These are phyloP conservation scores for Plicaturopsis crispa DNA, from an alignment of 768 basidiomycete genomes.

Conservation along the genomic window DNA sequence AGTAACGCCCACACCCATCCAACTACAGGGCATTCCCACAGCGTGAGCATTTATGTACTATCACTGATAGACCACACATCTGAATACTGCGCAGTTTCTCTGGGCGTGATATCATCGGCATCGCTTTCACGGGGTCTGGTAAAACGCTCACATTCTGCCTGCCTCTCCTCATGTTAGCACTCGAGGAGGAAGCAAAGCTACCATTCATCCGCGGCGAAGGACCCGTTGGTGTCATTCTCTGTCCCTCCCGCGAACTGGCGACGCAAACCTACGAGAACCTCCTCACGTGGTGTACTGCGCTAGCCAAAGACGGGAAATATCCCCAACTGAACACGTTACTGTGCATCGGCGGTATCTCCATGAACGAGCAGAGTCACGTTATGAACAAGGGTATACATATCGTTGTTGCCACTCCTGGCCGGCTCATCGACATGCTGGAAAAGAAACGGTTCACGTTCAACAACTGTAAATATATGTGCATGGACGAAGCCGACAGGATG, in stretches of 20 bases:
- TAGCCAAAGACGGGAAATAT: slow-evolving; percentile 75
- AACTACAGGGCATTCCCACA: slow-evolving; percentile 92
- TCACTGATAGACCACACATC: neutral
- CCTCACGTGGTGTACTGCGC: slow-evolving; percentile 73
- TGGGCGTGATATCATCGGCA: slow-evolving; percentile 96
- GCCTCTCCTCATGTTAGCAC: slow-evolving; percentile 93
- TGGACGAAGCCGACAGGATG: slow-evolving; percentile 99
- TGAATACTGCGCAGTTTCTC: slow-evolving; percentile 69
- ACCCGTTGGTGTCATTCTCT: slow-evolving; percentile 92
- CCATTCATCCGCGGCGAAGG: slow-evolving; percentile 93
- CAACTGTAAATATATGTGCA: slow-evolving; percentile 92
- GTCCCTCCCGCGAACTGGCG: slow-evolving; percentile 95
- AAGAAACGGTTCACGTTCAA: slow-evolving; percentile 90
- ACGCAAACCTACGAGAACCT: slow-evolving; percentile 97
- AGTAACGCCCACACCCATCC: slow-evolving; percentile 85
- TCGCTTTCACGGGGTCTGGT: slow-evolving; percentile 98
- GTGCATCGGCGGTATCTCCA: slow-evolving; percentile 96
- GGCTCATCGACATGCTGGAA: slow-evolving; percentile 96
- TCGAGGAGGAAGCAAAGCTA: slow-evolving; percentile 88
- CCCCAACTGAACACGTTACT: slow-evolving; percentile 83
- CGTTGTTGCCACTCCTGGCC: slow-evolving; percentile 93
- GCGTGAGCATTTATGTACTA: slow-evolving; percentile 80
- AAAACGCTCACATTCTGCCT: slow-evolving; percentile 98
- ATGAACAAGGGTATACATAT: slow-evolving; percentile 90
- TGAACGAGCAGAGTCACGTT: slow-evolving; percentile 94